phyloP scores from a whole-genome alignment of 2,329 filamentous ascomycete genomes.

The Raffaelea arxii region DNA sequence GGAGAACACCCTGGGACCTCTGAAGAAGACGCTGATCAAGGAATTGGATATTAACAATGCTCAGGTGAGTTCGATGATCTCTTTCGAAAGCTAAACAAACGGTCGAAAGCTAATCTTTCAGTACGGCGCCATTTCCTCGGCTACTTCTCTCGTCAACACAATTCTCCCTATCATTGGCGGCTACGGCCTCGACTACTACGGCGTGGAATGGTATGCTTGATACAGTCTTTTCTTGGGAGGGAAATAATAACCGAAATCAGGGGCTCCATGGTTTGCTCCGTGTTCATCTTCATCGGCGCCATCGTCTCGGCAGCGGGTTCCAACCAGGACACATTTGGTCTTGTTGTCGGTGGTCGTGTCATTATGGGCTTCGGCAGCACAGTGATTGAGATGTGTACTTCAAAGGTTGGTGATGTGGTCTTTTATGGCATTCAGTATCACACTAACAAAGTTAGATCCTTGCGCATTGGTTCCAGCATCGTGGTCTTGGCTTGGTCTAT shows the following conservation, averaged over 20 bases:
- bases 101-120: neutral
- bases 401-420: constrained; percentile 12
- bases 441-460: constrained; percentile 12
- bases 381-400: constrained; percentile 17
- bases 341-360: constrained; percentile 15
- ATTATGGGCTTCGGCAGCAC: constrained; percentile 19
- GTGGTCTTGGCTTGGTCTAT: constrained; percentile 16
- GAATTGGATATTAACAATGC: constrained; percentile 16
- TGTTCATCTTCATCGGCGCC: constrained; percentile 16
- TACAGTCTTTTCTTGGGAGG: too few species aligned
- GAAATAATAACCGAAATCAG: neutral
- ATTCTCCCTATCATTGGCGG: constrained; percentile 17
- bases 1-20: constrained; percentile 16
- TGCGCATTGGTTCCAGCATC: constrained; percentile 17
- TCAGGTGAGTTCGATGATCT: neutral
- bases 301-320: constrained; percentile 15
- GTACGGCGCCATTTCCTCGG: constrained; percentile 17
- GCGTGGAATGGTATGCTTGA: constrained; percentile 15
- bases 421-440: neutral
- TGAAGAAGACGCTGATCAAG: constrained; percentile 14
- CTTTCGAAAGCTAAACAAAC: neutral
- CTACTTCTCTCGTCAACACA: constrained; percentile 17
- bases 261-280: constrained; percentile 15
- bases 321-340: constrained; percentile 14
- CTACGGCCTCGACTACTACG: constrained; percentile 17